Evolutionary conservation across 2,329 filamentous ascomycete genomes (phyloP), one percentile per base, ranked within the genome.

Genomic region (Capronia coronata): DNA sequence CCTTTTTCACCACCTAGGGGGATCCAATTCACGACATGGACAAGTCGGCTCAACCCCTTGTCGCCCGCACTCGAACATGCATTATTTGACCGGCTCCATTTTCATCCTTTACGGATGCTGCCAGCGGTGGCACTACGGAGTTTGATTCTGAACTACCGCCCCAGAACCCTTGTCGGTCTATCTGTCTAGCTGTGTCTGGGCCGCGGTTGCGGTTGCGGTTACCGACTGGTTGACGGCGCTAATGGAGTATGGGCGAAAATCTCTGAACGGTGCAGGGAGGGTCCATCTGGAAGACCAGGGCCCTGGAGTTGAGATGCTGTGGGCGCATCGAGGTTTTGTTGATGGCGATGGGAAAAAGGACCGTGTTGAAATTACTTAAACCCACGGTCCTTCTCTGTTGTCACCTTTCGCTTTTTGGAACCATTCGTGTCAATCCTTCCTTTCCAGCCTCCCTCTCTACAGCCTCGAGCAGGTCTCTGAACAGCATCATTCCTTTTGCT

Each of bases 401-500:
- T 29, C 18, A 21, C 44, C 53, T 55, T 52, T 48, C 55, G 46
- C 35, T 47, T 55, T 54, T 43, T 38, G 51, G 49, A 58, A 50
- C 39, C 30, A 29, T 46, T 49, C 46, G 37, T 50, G 56, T 58
- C 56, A 54, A 57, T 58, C 56, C 43, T 57, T 56, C 37, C 10
- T 30, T 18, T 49, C 34, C 27, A 37, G 35, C 34, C 42, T 30
- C 43, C 39, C 42, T 29, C 46, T 51, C 37, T 43, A 43, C 37
- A 48, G 13, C 29, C 42, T 56, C 54, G 58, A 59, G 58, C 58
- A 56, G 58, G 58, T 54, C 55, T 61, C 58, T 54, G 35, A 54
- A 47, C 55, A 59, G 58, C 58, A 61, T 59, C 58, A 61, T 55
- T 61, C 58, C 46, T 61, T 32, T 61, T 58, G 58, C 58, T 61